Conservation (phyloP, 768 basidiomycete genomes). For the Infundibulicybe gibba region DNA sequence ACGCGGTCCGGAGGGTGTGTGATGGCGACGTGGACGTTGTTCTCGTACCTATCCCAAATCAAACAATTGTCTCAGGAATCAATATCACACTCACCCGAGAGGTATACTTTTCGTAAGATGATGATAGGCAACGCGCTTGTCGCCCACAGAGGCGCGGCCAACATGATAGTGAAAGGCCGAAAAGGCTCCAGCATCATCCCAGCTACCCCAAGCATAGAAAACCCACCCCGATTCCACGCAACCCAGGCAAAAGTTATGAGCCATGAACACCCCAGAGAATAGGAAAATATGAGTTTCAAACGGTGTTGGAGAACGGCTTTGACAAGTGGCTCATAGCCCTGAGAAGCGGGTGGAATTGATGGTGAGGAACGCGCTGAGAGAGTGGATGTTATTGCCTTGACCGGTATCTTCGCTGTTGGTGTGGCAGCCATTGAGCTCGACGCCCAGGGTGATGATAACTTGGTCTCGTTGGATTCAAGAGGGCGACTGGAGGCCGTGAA, state of each 20-base stretch:
- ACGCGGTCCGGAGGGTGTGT: conserved; percentile 38
- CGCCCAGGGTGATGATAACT: conserved; percentile 1
- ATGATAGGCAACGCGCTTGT: conserved; percentile 53
- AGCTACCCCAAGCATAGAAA: conserved; percentile 21
- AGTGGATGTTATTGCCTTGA: conserved; percentile 46
- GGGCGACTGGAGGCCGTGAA: too few relatives aligned
- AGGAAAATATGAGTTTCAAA: conserved; percentile 51
- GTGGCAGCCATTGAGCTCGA: conserved; percentile 20
- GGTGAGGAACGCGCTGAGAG: conserved; percentile 48
- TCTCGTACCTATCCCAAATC: conserved; percentile 33
- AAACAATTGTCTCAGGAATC: too few relatives aligned
- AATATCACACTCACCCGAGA: conserved; percentile 47
- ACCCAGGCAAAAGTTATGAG: conserved; percentile 34
- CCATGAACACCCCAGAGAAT: conserved; percentile 47
- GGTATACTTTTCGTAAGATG: conserved; percentile 52
- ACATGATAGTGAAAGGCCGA: conserved; percentile 37
- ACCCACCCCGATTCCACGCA: conserved; percentile 40
- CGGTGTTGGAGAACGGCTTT: conserved; percentile 61
- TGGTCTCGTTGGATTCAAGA: too few relatives aligned
- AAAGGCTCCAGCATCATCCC: conserved; percentile 33
- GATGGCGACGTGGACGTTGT: conserved; percentile 51
- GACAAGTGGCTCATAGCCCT: conserved; percentile 63
- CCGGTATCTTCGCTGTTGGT: conserved; percentile 27
- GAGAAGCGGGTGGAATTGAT: conserved; percentile 51
- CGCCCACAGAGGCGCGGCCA: conserved; percentile 43